A percentile compares a stretch with the other conserved stretches of the same genome.
Evolutionary conservation across 495 filamentous ascomycete species (phyloP).

Genomic region (Astrothelium subdiscretum): DNA sequence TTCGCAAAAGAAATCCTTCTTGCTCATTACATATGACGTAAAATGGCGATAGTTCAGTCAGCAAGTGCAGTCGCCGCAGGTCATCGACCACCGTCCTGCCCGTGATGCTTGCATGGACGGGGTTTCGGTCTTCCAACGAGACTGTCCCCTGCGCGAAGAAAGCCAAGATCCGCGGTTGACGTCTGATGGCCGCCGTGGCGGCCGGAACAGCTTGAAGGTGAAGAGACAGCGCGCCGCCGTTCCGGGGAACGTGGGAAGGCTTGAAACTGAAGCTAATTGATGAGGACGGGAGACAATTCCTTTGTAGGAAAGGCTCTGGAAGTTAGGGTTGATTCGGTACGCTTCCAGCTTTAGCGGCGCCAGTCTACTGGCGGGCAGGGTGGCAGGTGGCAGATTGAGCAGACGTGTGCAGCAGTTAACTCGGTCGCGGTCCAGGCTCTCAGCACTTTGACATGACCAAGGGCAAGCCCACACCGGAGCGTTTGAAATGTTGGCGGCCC

Average conservation of each 20-base stretch:
- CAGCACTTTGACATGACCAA: neutral
- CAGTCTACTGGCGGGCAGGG: neutral
- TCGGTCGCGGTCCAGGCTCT: no score
- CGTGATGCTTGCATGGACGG: neutral
- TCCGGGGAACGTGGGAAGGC: neutral
- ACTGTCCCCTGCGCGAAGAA: neutral
- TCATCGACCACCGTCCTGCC: neutral
- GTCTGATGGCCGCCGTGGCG: neutral
- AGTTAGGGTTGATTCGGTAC: neutral
- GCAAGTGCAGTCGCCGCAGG: neutral
- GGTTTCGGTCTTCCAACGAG: neutral
- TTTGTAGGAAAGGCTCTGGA: neutral
- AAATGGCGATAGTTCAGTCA: neutral
- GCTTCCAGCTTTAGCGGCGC: neutral
- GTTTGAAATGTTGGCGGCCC: neutral
- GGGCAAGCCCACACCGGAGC: neutral
- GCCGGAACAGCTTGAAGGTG: neutral
- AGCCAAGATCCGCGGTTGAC: neutral
- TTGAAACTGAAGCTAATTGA: neutral
- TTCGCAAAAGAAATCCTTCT: neutral
- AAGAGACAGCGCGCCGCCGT: neutral
- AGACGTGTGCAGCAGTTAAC: no score
- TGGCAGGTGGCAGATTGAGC: no score
- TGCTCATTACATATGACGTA: neutral
- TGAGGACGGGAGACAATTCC: neutral